phyloP scores from a whole-genome alignment of 2,329 filamentous ascomycete genomes.

The Triangularia setosa region DNA sequence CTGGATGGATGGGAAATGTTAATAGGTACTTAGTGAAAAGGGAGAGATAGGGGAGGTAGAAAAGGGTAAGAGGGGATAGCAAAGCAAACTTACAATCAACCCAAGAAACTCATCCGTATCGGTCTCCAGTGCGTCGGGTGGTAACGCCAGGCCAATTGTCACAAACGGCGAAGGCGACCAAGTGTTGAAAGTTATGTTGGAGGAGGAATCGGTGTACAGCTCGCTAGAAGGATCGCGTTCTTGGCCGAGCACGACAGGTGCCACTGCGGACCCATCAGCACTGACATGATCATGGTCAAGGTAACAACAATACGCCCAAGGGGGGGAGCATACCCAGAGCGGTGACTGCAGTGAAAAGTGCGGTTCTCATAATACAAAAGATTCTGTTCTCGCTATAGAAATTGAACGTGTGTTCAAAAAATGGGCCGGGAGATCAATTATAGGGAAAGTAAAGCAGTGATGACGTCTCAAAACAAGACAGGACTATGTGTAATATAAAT shows the following conservation, averaged over 20 bases:
- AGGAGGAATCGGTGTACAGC: slow-evolving; percentile 41
- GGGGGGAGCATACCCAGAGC: neutral
- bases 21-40: neutral
- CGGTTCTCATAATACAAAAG: neutral
- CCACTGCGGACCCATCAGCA: neutral
- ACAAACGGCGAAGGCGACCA: slow-evolving; percentile 37
- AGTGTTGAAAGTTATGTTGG: slow-evolving; percentile 49
- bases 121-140: slow-evolving; percentile 37
- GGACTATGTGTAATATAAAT: neutral
- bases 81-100: slow-evolving; percentile 38
- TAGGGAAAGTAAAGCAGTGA: neutral
- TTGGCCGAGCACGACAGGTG: slow-evolving; percentile 1
- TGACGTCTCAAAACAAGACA: neutral
- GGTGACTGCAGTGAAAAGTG: neutral
- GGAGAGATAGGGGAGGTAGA: neutral
- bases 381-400: neutral
- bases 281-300: neutral
- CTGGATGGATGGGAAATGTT: neutral
- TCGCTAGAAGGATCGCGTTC: slow-evolving; percentile 17
- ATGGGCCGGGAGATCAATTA: neutral
- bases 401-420: no score
- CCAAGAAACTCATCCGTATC: slow-evolving; percentile 50
- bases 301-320: neutral
- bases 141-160: slow-evolving; percentile 47
- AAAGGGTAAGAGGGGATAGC: neutral